These are phyloP conservation scores for Remersonia thermophila DNA, from an alignment of 2,329 filamentous ascomycete genomes.

Conservation along the genomic window DNA sequence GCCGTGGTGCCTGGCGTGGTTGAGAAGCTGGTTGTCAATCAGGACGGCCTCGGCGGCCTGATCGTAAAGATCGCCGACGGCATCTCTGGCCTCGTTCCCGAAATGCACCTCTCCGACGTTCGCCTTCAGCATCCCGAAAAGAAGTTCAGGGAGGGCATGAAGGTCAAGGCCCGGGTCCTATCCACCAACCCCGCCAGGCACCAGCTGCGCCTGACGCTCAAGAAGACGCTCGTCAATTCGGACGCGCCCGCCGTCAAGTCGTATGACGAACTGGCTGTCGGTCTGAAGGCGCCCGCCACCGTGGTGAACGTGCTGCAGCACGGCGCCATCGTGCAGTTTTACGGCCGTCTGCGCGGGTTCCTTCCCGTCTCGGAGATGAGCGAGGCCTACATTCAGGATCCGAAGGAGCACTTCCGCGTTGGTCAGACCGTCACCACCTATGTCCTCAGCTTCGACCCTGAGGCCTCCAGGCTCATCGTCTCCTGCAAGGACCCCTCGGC, in stretches of 20 bases:
- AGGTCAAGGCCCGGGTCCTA: slow-evolving; percentile 74
- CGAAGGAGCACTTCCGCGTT: slow-evolving; percentile 73
- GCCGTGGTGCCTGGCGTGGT: slow-evolving; percentile 70
- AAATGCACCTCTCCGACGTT: slow-evolving; percentile 80
- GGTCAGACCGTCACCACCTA: slow-evolving; percentile 90
- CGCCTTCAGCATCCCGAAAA: slow-evolving; percentile 85
- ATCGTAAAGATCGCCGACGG: slow-evolving; percentile 76
- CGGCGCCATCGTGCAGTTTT: slow-evolving; percentile 88
- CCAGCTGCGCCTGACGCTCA: slow-evolving; percentile 76
- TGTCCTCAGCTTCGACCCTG: slow-evolving; percentile 66
- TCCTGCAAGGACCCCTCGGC: slow-evolving; percentile 84
- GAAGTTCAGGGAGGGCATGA: slow-evolving; percentile 80
- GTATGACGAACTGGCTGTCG: slow-evolving; percentile 61
- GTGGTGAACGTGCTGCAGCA: slow-evolving; percentile 67
- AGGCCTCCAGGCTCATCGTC: slow-evolving; percentile 61
- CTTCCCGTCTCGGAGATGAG: slow-evolving; percentile 95
- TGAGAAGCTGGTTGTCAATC: slow-evolving; percentile 70
- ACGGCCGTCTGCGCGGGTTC: slow-evolving; percentile 70
- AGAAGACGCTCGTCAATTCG: slow-evolving; percentile 88
- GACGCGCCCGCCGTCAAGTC: slow-evolving; percentile 68
- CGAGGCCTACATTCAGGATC: slow-evolving; percentile 85
- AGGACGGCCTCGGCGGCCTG: slow-evolving; percentile 66
- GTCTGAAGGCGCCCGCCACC: slow-evolving; percentile 72
- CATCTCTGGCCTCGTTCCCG: slow-evolving; percentile 77
- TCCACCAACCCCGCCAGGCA: slow-evolving; percentile 65